Evolutionary conservation across 306 rosid species (phyloP).

Genomic region (Begonia fuchsioides): DNA sequence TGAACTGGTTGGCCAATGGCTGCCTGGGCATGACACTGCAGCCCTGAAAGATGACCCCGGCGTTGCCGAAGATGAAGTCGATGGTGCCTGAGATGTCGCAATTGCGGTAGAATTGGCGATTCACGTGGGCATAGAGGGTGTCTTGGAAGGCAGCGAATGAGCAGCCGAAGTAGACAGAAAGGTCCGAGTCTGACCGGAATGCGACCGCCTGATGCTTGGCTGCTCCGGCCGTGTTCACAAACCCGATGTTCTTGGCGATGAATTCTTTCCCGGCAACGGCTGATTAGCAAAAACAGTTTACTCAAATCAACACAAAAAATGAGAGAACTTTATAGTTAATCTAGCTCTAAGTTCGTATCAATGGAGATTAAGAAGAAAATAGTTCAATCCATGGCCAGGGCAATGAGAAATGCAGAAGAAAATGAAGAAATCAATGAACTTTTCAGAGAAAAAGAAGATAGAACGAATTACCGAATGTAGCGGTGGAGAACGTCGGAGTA

Average conservation of each 20-base stretch:
- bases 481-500: slow-evolving; percentile 58
- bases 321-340: not conserved
- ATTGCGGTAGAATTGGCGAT: not conserved
- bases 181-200: not conserved
- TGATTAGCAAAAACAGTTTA: slow-evolving; percentile 15
- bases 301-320: not conserved
- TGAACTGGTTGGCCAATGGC: not conserved
- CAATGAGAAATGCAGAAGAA: too few relatives aligned
- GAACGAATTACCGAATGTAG: slow-evolving; percentile 59
- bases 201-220: slow-evolving; percentile 28
- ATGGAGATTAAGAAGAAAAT: too few relatives aligned
- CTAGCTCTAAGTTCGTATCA: too few relatives aligned
- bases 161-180: not conserved
- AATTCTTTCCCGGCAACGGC: slow-evolving; percentile 74
- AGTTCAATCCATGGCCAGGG: too few relatives aligned
- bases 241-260: slow-evolving; percentile 64
- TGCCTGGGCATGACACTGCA: not conserved
- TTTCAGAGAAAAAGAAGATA: not conserved
- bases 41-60: not conserved
- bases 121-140: not conserved
- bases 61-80: not conserved
- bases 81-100: not conserved
- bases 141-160: not conserved
- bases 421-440: too few relatives aligned
- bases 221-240: slow-evolving; percentile 68